Evolutionary conservation across 2,329 filamentous ascomycete genomes (phyloP), one percentile per base, ranked within the genome.

Genomic region (Penicillium palitans): DNA sequence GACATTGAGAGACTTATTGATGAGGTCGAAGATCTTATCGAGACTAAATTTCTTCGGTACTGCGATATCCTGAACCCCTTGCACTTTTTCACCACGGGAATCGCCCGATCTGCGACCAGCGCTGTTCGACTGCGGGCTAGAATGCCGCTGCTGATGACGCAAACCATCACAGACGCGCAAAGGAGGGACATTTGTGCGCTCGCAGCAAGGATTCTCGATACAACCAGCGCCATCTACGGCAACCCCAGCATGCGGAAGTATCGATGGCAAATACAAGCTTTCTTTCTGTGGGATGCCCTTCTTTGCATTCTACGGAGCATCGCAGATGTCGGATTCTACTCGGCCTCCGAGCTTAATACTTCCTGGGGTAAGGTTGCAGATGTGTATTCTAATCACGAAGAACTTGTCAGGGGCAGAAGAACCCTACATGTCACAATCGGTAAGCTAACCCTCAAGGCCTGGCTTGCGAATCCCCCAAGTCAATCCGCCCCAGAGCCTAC

Each of bases 261-360:
- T 58, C 66, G 69, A 24, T 81, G 79, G 78, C 77, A 80, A 49
- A 68, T 75, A 35, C 70, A 78, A 27, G 64, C 72, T 12, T 75
- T 79, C 31, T 84, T 81, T 62, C 70, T 77, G 33, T 83, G 80
- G 79, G 80, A 81, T 54, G 74, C 79, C 2, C 74, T 80, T 44
- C 74, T 82, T 13, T 79, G 79, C 61, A 68, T 83, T 27, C 67
- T 83, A 31, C 73, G 65, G 58, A 73, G 73, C 46, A 63, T 78
- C 0, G 61, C 72, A 15, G 69, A 72, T 29, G 37, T 42, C 68
- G 71, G 59, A 63, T 74, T 47, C 56, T 75, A 45, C 70, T 68
- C 41, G 65, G 69, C 48, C 55, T 74, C 19, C 50, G 61, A 46
- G 64, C 39, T 58, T 8, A n/a, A 68, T 33, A 39, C 66, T 35